Evolutionary conservation across 1,284 basidiomycete species (phyloP), one percentile per base, ranked within the genome.

Genomic region (Dichomitus squalens): DNA sequence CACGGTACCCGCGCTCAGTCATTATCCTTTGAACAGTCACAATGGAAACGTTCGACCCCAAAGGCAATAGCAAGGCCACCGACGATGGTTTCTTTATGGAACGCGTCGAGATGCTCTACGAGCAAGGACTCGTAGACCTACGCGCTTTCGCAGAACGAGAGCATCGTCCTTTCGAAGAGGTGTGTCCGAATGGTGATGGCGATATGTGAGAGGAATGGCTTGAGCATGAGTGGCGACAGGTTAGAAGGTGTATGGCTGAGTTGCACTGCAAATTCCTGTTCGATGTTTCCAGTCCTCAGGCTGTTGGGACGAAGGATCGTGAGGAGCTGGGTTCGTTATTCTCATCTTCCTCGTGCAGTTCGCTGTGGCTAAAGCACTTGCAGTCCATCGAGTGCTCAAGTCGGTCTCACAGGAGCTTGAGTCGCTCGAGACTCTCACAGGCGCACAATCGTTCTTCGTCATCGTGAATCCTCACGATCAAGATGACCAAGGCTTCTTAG

Each of bases 71-170:
- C 8, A 53, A 43, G 36, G 60, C 57, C 5, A 72, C 71, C 40
- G 82, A 86, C 6, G 64, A 69, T 63, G 79, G 65, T 7, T 72
- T 87, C 12, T 87, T 84, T 64, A 69, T 82, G 52, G 85, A 88
- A 68, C 76, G 86, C 46, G 72, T 87, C 38, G 82, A 86, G 52
- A 75, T 81, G 0, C 83, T 87, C 63, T 81, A 83, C 69, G 79
- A 83, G 58, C 84, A 83, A 65, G 79, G 73, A 51, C 68, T 85
- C 11, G 70, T 71, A n/a, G 85, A 87, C 49, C 76, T 87, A 34
- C 78, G 72, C 50, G 75, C 80, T 0, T 87, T 88, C 67, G 79
- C 85, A 41, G 77, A 81, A 52, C 74, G 85, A 64, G 86, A 88
- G 69, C 67, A 71, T 47, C 75, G 77, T 35, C 70, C 83, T n/a